Conservation (phyloP, 1,284 basidiomycete species). For the Ustilago bromivora region DNA sequence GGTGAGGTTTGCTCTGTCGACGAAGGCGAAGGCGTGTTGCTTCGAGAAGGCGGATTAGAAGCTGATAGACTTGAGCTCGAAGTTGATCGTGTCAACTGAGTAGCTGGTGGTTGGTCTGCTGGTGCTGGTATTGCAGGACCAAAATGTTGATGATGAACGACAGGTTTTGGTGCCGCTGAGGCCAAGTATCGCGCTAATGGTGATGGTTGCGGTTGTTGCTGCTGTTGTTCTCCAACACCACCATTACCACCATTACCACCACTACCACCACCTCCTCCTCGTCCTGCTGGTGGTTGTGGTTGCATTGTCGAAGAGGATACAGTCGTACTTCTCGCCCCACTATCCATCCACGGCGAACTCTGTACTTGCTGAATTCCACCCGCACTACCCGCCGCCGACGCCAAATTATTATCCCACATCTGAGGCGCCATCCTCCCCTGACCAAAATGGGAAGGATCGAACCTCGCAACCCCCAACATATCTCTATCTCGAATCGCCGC, state of each 20-base stretch:
- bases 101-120: neutral
- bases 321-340: neutral
- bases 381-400: neutral
- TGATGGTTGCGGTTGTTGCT: constrained; percentile 1
- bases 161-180: neutral
- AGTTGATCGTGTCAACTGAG: neutral
- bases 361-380: neutral
- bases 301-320: neutral
- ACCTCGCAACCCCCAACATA: constrained; percentile 32
- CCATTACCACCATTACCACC: neutral
- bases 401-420: constrained; percentile 32
- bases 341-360: constrained; percentile 16
- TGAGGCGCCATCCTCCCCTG: constrained; percentile 15
- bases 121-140: neutral
- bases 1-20: too few relatives aligned
- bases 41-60: neutral
- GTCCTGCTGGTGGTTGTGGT: neutral
- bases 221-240: neutral
- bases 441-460: constrained; percentile 16
- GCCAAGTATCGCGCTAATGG: neutral
- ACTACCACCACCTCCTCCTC: neutral
- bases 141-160: neutral
- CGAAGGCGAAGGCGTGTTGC: neutral
- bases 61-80: neutral
- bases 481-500: constrained; percentile 39